A percentile compares a stretch with the other conserved stretches of the same genome.
These are phyloP conservation scores for Tulasnella sp. DNA, from an alignment of 768 basidiomycete species.

Conservation along the genomic window DNA sequence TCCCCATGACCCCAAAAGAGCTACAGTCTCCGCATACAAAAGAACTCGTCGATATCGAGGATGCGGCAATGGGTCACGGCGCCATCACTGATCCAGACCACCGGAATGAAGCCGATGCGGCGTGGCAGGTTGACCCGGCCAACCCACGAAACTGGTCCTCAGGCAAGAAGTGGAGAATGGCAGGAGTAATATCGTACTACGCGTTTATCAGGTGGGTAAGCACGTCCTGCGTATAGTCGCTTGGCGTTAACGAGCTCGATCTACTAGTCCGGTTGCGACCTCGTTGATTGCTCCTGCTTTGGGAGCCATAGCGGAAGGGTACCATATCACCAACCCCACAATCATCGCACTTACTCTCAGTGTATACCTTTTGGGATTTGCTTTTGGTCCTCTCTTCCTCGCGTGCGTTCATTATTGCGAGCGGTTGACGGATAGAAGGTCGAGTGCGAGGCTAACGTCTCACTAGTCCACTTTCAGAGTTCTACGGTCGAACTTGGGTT, in stretches of 20 bases:
- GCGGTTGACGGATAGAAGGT: not conserved
- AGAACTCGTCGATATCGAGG: slow-evolving; percentile 2
- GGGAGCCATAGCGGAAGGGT: slow-evolving; percentile 16
- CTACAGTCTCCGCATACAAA: not conserved
- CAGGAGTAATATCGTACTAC: slow-evolving; percentile 51
- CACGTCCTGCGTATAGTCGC: slow-evolving; percentile 41
- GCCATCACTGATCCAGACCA: not conserved
- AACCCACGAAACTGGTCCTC: slow-evolving; percentile 68
- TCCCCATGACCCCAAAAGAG: not conserved
- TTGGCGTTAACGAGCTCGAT: not conserved
- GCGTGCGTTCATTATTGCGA: slow-evolving; percentile 37
- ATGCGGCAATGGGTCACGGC: not conserved
- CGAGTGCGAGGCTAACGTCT: not conserved
- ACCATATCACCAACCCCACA: slow-evolving; percentile 50
- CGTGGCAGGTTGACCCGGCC: slow-evolving; percentile 56
- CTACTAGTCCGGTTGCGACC: slow-evolving; percentile 46
- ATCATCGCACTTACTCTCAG: slow-evolving; percentile 56
- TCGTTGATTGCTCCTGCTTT: slow-evolving; percentile 54
- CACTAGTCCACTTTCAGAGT: slow-evolving; percentile 57
- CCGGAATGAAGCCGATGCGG: not conserved
- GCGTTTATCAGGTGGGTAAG: slow-evolving; percentile 42
- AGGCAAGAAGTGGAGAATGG: slow-evolving; percentile 55
- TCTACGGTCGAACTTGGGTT: slow-evolving; percentile 65
- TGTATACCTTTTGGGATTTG: slow-evolving; percentile 62
- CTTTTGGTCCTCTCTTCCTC: slow-evolving; percentile 61